phyloP scores from a whole-genome alignment of 169 alveolate genomes.

The Cryptosporidium sp. region DNA sequence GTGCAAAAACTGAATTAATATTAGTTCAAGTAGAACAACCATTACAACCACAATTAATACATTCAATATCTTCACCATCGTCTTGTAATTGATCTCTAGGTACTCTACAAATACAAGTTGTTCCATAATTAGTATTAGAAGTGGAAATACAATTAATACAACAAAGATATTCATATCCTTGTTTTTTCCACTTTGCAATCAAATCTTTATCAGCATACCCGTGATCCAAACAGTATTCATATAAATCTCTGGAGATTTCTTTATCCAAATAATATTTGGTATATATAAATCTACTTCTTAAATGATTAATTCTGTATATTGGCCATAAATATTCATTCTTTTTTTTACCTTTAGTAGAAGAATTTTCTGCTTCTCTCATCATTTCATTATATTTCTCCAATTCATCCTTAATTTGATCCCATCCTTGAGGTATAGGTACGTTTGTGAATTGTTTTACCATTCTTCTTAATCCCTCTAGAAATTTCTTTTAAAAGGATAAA shows the following conservation, averaged over 20 bases:
- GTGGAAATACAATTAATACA: slow-evolving; percentile 95
- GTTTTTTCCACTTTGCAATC: slow-evolving; percentile 99
- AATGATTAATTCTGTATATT: slow-evolving; percentile 95
- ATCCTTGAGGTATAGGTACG: slow-evolving; percentile 91
- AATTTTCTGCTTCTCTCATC: slow-evolving; percentile 96
- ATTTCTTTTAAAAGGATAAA: not conserved
- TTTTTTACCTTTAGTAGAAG: slow-evolving; percentile 94
- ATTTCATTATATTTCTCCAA: slow-evolving; percentile 91
- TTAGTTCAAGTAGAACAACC: slow-evolving; percentile 94
- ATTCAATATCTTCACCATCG: slow-evolving; percentile 92
- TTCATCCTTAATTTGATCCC: slow-evolving; percentile 94
- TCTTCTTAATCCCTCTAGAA: not conserved
- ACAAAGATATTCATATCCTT: slow-evolving; percentile 98
- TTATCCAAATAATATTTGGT: slow-evolving; percentile 93
- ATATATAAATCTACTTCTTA: slow-evolving; percentile 94
- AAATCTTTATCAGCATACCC: slow-evolving; percentile 96
- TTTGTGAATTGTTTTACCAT: slow-evolving; percentile 84
- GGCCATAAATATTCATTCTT: slow-evolving; percentile 97
- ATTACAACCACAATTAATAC: slow-evolving; percentile 98
- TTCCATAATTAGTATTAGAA: slow-evolving; percentile 92
- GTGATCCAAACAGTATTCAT: slow-evolving; percentile 95
- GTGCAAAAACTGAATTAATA: not conserved
- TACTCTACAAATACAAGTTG: slow-evolving; percentile 98
- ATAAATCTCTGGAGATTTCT: slow-evolving; percentile 95
- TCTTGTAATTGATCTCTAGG: slow-evolving; percentile 95